Evolutionary conservation across 192 early-diverging fungal species (phyloP).

Genomic region (Coemansia umbellata): DNA sequence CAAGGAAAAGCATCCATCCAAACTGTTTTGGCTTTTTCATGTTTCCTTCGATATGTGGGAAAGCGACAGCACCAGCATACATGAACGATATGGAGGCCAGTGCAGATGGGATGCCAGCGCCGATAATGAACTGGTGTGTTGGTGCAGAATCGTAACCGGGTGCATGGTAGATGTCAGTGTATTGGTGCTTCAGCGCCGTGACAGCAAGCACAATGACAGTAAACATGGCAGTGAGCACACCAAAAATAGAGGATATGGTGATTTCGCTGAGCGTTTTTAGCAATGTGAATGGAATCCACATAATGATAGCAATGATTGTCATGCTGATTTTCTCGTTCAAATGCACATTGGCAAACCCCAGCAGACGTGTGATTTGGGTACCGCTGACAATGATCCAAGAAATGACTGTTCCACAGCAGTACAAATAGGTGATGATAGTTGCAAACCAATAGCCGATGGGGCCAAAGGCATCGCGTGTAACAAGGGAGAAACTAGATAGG

Average conservation of each 20-base stretch:
- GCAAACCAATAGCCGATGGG: constrained; percentile 57
- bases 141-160: constrained; percentile 27
- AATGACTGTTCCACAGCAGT: constrained; percentile 61
- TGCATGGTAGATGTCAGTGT: constrained; percentile 34
- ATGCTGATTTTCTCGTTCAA: constrained; percentile 59
- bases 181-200: constrained; percentile 33
- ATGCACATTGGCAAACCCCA: constrained; percentile 41
- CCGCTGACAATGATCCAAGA: constrained; percentile 77
- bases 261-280: constrained; percentile 80
- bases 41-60: constrained; percentile 79
- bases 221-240: constrained; percentile 65
- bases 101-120: constrained; percentile 68
- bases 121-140: constrained; percentile 56
- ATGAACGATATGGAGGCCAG: constrained; percentile 78
- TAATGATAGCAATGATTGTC: constrained; percentile 58
- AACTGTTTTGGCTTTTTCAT: constrained; percentile 71
- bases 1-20: constrained; percentile 59
- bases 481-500: constrained; percentile 57
- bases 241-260: constrained; percentile 68
- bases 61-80: constrained; percentile 79
- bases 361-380: constrained; percentile 58
- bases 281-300: constrained; percentile 73
- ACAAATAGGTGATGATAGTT: constrained; percentile 54
- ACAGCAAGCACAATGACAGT: constrained; percentile 52
- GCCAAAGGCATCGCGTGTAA: constrained; percentile 71